phyloP scores from a whole-genome alignment of 805 yeast genomes.

The Sugiyamaella qingdaonensis region DNA sequence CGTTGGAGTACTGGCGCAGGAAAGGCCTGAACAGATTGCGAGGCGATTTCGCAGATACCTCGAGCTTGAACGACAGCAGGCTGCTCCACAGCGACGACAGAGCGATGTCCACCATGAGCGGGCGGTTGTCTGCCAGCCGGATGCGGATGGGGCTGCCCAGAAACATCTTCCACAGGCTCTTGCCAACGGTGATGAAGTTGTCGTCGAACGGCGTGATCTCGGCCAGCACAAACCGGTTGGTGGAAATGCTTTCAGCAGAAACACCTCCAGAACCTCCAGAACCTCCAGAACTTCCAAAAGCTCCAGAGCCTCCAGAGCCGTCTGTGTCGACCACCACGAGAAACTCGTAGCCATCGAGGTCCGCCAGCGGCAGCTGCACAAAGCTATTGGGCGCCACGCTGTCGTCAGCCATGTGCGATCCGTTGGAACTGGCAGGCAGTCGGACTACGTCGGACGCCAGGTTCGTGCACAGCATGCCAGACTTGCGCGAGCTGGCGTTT shows the following conservation, averaged over 20 bases:
- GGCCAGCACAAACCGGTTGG: conserved; percentile 26
- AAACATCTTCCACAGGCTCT: conserved; percentile 20
- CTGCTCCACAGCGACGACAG: conserved; percentile 59
- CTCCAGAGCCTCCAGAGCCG: no score
- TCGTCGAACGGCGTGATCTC: conserved; percentile 28
- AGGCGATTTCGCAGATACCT: conserved; percentile 19
- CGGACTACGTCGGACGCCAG: conserved; percentile 34
- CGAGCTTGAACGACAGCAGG: conserved; percentile 49
- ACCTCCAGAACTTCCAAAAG: no score
- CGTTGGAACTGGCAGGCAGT: conserved; percentile 45
- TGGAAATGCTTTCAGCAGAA: conserved; percentile 17
- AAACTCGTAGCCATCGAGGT: conserved; percentile 44
- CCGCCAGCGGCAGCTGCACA: conserved; percentile 39
- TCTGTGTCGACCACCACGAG: conserved; percentile 44
- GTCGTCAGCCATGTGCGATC: conserved; percentile 46
- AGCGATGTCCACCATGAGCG: conserved; percentile 45
- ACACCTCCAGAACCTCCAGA: no score
- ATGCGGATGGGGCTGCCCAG: conserved; percentile 28
- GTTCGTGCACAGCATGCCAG: conserved; percentile 43
- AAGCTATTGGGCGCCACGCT: conserved; percentile 44
- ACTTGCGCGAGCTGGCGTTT: background rate
- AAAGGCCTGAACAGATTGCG: conserved; percentile 50
- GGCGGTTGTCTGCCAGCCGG: conserved; percentile 41
- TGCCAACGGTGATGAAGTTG: conserved; percentile 15
- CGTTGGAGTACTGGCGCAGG: conserved; percentile 59